phyloP scores from a whole-genome alignment of 2,329 filamentous ascomycete genomes.

The Chlorencoelia australis region DNA sequence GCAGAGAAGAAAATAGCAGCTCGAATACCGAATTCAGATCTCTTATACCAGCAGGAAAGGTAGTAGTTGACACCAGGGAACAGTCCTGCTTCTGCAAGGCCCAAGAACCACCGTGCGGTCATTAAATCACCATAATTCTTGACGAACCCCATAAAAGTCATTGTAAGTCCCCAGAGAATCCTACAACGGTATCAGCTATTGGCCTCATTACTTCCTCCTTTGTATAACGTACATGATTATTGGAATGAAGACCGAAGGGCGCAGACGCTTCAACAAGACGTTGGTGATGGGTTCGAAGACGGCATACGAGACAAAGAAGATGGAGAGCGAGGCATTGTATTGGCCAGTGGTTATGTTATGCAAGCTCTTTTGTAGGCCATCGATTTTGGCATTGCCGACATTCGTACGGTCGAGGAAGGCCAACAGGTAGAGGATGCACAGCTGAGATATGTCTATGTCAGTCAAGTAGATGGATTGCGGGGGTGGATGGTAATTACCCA shows the following conservation, averaged over 20 bases:
- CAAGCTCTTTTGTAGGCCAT: slow-evolving; percentile 50
- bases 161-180: slow-evolving; percentile 54
- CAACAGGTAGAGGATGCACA: slow-evolving; percentile 65
- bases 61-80: slow-evolving; percentile 75
- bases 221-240: slow-evolving; percentile 58
- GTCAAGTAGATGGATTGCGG: slow-evolving; percentile 1
- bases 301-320: slow-evolving; percentile 82
- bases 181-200: slow-evolving; percentile 26
- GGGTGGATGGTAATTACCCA: slow-evolving; percentile 31
- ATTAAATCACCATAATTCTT: slow-evolving; percentile 25
- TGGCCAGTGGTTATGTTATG: slow-evolving; percentile 46
- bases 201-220: slow-evolving; percentile 21
- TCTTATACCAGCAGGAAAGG: slow-evolving; percentile 74
- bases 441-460: slow-evolving; percentile 27
- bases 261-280: slow-evolving; percentile 59
- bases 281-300: slow-evolving; percentile 69
- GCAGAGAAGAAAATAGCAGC: slow-evolving; percentile 78
- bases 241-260: slow-evolving; percentile 71
- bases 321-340: slow-evolving; percentile 67
- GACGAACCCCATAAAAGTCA: slow-evolving; percentile 42
- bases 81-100: slow-evolving; percentile 63
- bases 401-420: slow-evolving; percentile 71
- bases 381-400: slow-evolving; percentile 64
- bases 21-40: slow-evolving; percentile 69
- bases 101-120: slow-evolving; percentile 46